Evolutionary conservation across 331 rosid species (phyloP).

Genomic region (Telfairia occidentalis): DNA sequence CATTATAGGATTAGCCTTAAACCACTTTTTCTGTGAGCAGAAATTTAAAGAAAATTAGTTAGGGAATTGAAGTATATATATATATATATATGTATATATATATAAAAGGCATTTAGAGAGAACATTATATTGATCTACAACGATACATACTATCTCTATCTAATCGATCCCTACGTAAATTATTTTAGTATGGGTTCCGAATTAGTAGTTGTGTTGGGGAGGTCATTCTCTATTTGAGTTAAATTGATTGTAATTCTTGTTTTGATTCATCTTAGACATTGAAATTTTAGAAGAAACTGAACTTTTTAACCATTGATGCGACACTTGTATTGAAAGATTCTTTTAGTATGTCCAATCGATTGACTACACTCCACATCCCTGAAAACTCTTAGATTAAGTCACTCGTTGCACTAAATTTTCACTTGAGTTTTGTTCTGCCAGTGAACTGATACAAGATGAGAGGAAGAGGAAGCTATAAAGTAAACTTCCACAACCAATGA

Average conservation of each 20-base stretch:
- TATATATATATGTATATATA: no score
- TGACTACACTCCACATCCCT: neutral
- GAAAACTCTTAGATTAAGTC: neutral
- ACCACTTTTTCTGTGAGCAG: neutral
- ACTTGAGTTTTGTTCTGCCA: neutral
- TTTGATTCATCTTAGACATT: neutral
- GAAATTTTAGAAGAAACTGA: neutral
- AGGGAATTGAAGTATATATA: no score
- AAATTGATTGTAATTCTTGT: neutral
- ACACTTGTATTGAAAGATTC: neutral
- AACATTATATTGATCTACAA: neutral
- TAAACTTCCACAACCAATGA: neutral
- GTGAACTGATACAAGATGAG: neutral
- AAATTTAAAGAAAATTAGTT: neutral
- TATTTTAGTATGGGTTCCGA: neutral
- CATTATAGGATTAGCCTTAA: neutral
- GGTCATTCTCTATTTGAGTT: neutral
- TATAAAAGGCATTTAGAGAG: neutral
- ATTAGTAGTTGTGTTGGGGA: neutral
- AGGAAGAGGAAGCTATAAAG: neutral
- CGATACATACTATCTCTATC: neutral
- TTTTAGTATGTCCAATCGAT: neutral
- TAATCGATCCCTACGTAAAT: neutral
- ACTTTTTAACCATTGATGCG: neutral
- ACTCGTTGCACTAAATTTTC: neutral